Evolutionary conservation across 2,329 filamentous ascomycete species (phyloP).

Genomic region (Fusarium stilboides): DNA sequence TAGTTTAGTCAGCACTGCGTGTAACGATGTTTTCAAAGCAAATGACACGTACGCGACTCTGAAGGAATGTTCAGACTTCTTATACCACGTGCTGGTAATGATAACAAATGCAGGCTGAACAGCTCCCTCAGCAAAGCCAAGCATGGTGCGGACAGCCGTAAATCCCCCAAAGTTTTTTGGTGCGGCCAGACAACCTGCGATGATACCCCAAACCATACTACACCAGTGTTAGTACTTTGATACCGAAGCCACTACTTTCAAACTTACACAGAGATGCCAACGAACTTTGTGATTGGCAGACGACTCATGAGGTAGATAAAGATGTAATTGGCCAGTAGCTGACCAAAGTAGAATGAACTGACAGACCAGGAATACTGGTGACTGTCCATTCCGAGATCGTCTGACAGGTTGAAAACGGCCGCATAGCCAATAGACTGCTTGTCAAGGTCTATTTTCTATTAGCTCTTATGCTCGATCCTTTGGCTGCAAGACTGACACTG

Average conservation of each 20-base stretch:
- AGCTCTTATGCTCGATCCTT: background rate
- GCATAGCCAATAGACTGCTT: constrained; percentile 8
- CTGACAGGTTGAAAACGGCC: background rate
- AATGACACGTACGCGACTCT: constrained; percentile 1
- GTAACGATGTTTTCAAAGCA: background rate
- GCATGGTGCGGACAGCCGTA: background rate
- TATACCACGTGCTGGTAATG: constrained; percentile 10
- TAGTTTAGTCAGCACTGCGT: background rate
- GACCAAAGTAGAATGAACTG: constrained; percentile 10
- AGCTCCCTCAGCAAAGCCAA: constrained; percentile 1
- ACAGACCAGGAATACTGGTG: constrained; percentile 11
- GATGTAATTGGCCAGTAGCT: constrained; percentile 2
- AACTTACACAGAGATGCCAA: constrained; percentile 4
- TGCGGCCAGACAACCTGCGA: background rate
- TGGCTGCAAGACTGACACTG: background rate
- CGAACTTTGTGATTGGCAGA: constrained; percentile 4
- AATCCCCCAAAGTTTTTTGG: background rate
- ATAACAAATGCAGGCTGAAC: constrained; percentile 11
- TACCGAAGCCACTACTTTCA: too few relatives aligned
- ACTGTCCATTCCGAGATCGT: background rate
- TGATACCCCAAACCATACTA: too few relatives aligned
- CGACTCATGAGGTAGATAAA: constrained; percentile 9
- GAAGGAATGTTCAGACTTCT: constrained; percentile 8
- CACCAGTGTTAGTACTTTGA: too few relatives aligned
- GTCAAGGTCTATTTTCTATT: background rate